Conservation (phyloP, 2,329 filamentous ascomycete genomes). For the Phaeoacremonium minimum region DNA sequence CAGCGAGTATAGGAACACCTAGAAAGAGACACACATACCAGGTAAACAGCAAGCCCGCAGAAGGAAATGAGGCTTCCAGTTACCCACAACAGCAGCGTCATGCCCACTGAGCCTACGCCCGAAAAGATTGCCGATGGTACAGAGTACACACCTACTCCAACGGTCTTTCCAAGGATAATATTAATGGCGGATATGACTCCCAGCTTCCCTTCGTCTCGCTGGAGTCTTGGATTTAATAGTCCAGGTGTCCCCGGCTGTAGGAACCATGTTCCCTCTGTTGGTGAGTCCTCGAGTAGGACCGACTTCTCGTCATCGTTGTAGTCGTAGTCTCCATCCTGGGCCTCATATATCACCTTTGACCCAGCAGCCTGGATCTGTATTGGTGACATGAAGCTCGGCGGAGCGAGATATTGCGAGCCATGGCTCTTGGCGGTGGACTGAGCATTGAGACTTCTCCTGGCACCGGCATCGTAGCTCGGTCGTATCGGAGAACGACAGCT, state of each 20-base stretch:
- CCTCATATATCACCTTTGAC: constrained; percentile 5
- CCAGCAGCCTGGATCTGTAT: constrained; percentile 5
- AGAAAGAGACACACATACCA: constrained; percentile 13
- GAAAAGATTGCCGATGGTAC: constrained; percentile 53
- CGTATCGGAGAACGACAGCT: constrained; percentile 25
- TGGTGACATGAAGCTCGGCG: constrained; percentile 14
- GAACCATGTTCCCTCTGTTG: constrained; percentile 16
- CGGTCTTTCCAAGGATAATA: constrained; percentile 30
- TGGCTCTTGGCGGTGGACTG: constrained; percentile 9
- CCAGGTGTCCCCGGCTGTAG: constrained; percentile 13
- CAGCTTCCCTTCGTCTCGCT: constrained; percentile 21
- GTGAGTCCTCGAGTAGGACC: constrained; percentile 6
- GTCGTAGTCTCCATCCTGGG: constrained; percentile 9
- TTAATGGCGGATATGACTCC: constrained; percentile 29
- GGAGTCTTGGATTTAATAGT: constrained; percentile 1
- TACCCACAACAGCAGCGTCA: constrained; percentile 49
- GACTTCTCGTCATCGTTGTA: constrained; percentile 9
- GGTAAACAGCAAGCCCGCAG: constrained; percentile 38
- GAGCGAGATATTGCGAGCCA: constrained; percentile 16
- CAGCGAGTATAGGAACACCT: no score
- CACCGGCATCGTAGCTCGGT: constrained; percentile 12
- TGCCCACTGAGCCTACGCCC: constrained; percentile 49
- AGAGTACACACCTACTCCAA: constrained; percentile 45
- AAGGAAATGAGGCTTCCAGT: constrained; percentile 40
- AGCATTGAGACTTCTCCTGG: constrained; percentile 8